A percentile compares a stretch with the other conserved stretches of the same genome.
These are phyloP conservation scores for Fragaria vesca DNA, from an alignment of 306 rosid species.

Conservation along the genomic window DNA sequence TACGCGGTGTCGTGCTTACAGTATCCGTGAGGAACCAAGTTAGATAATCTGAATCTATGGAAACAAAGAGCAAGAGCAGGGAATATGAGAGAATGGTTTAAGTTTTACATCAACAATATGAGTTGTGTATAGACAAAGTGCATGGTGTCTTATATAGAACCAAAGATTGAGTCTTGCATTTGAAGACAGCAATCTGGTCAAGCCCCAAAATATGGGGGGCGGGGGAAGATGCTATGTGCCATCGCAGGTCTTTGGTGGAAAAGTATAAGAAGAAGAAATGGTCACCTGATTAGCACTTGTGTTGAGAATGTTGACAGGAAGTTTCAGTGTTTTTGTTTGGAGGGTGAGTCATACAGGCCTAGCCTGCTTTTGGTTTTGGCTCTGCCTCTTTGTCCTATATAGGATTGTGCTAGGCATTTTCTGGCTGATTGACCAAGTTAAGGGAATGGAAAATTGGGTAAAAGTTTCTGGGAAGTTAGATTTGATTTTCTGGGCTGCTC, in stretches of 20 bases:
- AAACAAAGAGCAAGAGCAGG: not conserved
- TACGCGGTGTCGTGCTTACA: not conserved
- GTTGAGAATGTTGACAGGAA: not conserved
- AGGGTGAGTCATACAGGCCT: not conserved
- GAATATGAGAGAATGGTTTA: slow-evolving; percentile 18
- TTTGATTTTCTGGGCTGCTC: not conserved
- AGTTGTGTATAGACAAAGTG: not conserved
- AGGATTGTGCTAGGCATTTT: not conserved
- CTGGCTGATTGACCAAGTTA: not conserved
- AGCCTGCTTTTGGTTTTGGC: slow-evolving; percentile 2
- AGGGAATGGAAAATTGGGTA: slow-evolving; percentile 13
- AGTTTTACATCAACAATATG: not conserved
- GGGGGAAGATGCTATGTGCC: slow-evolving; percentile 46
- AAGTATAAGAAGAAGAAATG: not conserved
- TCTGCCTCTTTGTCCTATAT: not conserved
- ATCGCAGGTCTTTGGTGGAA: slow-evolving; percentile 8
- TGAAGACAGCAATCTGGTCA: slow-evolving; percentile 15
- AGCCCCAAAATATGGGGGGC: not conserved
- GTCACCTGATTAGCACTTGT: slow-evolving; percentile 5
- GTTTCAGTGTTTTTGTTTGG: not conserved
- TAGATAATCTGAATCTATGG: not conserved
- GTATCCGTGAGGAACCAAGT: too few species aligned
- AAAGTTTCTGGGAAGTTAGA: slow-evolving; percentile 15
- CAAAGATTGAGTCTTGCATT: not conserved
- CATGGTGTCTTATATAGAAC: slow-evolving; percentile 6